Conservation (phyloP, 2,329 filamentous ascomycete genomes). For the Dactylellina sp. region DNA sequence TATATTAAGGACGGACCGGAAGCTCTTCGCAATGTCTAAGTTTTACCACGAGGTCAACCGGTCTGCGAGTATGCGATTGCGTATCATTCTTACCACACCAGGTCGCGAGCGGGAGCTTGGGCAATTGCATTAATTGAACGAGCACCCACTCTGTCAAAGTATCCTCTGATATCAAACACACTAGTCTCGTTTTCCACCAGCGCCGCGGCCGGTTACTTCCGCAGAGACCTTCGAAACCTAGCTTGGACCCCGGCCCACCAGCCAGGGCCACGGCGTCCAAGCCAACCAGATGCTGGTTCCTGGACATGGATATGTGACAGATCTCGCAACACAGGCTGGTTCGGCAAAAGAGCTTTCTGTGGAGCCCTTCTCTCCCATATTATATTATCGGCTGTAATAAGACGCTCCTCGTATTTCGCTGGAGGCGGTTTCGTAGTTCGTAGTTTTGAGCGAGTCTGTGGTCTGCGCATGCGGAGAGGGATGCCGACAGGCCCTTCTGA, state of each 20-base stretch:
- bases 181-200: conserved; percentile 37
- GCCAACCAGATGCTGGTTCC: conserved; percentile 54
- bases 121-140: too few relatives aligned
- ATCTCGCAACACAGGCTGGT: conserved; percentile 54
- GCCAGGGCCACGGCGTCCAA: conserved; percentile 21
- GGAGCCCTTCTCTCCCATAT: conserved; percentile 31
- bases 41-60: conserved; percentile 39
- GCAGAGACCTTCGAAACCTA: conserved; percentile 29
- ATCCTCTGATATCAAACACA: conserved; percentile 48
- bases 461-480: conserved; percentile 49
- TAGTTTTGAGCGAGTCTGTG: conserved; percentile 20
- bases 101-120: conserved; percentile 14
- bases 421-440: conserved; percentile 35
- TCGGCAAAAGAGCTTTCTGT: conserved; percentile 53
- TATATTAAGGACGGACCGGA: conserved; percentile 54
- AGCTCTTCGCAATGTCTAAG: conserved; percentile 27
- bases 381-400: conserved; percentile 50
- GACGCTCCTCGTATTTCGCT: conserved; percentile 55
- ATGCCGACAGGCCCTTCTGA: conserved; percentile 53
- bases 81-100: conserved; percentile 46
- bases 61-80: conserved; percentile 13
- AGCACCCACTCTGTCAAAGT: conserved; percentile 32
- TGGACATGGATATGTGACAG: conserved; percentile 57
- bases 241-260: conserved; percentile 21
- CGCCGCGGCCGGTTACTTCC: conserved; percentile 55